Evolutionary conservation across 352 stramenopile species (phyloP), one percentile per base, ranked within the genome.

Genomic region (Pythium aristosporum): DNA sequence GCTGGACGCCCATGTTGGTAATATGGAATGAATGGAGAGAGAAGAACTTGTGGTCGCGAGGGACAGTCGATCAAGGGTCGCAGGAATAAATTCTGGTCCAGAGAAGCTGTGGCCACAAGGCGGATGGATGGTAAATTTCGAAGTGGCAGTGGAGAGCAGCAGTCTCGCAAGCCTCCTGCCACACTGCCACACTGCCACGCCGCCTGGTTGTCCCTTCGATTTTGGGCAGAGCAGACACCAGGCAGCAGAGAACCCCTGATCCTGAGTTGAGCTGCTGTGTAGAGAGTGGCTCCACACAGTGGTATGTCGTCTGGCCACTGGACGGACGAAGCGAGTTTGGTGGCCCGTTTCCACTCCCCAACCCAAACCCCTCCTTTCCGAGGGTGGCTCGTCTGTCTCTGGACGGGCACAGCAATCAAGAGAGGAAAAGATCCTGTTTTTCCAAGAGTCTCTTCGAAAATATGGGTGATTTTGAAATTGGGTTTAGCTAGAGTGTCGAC

Each of bases 1-100:
- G 50, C 15, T 65, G 63, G n/a, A 70, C 63, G 16, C 63, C 63
- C 63, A 70, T 70, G 36, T 13, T 62, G 2, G n/a, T 47, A 25
- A 20, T 51, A 13, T 48, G 37, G 18, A 20, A 20, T 41, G 16
- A 20, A n/a, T 53, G 10, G 12, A 16, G 30, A 15, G 12, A 32
- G 34, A 13, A 20, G 8, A 37, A 59, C 49, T 34, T 37, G 44
- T 39, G 43, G 36, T 30, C 28, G 10, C 8, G 44, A 30, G 32
- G 39, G 30, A 34, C 15, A 25, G 49, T 56, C 28, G 49, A 56
- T 18, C 6, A 43, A 43, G 23, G 28, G 30, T 23, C 15, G 23
- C 15, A 8, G 7, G 28, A 8, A 20, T 28, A 5, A 41, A 15
- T 20, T 54, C 28, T 54, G 25, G 48, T 16, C 48, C 28, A 41